A percentile compares a stretch with the other conserved stretches of the same genome.
Evolutionary conservation across 805 yeast genomes (phyloP).

Genomic region (Metschnikowia orientalis): DNA sequence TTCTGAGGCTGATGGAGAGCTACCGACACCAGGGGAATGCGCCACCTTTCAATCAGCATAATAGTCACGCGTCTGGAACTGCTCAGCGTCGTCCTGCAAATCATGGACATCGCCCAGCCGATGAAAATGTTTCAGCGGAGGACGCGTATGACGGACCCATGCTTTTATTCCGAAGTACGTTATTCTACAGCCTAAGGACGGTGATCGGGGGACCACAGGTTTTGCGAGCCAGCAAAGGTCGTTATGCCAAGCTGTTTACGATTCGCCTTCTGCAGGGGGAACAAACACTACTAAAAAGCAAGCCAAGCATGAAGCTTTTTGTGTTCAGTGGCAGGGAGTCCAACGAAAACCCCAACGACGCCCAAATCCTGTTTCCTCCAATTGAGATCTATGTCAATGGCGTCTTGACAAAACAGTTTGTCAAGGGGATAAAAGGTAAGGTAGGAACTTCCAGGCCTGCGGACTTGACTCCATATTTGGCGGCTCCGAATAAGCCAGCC

Average conservation of each 20-base stretch:
- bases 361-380: conserved; percentile 64
- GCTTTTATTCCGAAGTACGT: conserved; percentile 47
- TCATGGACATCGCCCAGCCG: neutral
- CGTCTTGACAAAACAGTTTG: conserved; percentile 35
- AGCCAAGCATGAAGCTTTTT: conserved; percentile 33
- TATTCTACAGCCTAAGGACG: conserved; percentile 50
- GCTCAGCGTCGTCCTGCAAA: neutral
- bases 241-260: conserved; percentile 27
- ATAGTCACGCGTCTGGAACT: no score
- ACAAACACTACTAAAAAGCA: conserved; percentile 24
- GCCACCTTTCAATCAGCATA: no score
- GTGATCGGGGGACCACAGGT: conserved; percentile 45
- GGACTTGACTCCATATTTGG: conserved; percentile 53
- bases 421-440: conserved; percentile 68
- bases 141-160: conserved; percentile 30
- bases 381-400: conserved; percentile 64
- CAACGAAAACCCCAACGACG: conserved; percentile 22
- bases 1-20: conserved; percentile 9
- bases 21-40: conserved; percentile 4
- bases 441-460: conserved; percentile 82
- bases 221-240: conserved; percentile 44
- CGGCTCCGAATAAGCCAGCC: conserved; percentile 25
- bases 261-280: conserved; percentile 47
- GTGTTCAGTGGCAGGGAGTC: conserved; percentile 50
- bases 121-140: neutral